Evolutionary conservation across 495 filamentous ascomycete genomes (phyloP).

Genomic region (Xylaria telfairii): DNA sequence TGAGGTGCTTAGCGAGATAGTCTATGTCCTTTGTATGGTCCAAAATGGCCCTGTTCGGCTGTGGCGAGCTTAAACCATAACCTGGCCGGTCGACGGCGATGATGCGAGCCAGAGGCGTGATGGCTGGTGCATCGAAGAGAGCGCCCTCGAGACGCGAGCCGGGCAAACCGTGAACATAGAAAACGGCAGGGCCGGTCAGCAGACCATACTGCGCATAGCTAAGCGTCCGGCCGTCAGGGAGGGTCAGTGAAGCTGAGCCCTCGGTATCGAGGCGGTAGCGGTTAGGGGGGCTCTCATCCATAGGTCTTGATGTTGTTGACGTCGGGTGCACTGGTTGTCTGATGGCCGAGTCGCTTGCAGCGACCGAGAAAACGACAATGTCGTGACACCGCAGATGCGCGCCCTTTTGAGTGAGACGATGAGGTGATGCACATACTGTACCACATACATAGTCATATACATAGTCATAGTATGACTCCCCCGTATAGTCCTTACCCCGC

Average conservation of each 20-base stretch:
- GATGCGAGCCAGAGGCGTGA: constrained; percentile 42
- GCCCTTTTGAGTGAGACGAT: neutral
- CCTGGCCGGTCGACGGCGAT: constrained; percentile 53
- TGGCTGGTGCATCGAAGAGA: constrained; percentile 34
- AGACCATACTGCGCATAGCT: constrained; percentile 52
- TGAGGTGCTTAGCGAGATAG: constrained; percentile 44
- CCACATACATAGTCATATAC: too few relatives aligned
- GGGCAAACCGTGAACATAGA: constrained; percentile 56
- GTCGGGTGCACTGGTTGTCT: neutral
- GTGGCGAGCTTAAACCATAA: constrained; percentile 48
- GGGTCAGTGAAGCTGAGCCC: constrained; percentile 18
- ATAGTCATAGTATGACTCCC: neutral
- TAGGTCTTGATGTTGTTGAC: neutral
- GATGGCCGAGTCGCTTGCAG: neutral
- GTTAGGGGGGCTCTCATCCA: constrained; percentile 16
- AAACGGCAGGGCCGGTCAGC: constrained; percentile 33
- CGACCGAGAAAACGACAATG: neutral
- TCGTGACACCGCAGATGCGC: neutral
- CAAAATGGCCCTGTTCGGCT: constrained; percentile 44
- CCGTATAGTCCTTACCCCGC: constrained; percentile 13
- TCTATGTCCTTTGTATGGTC: constrained; percentile 52
- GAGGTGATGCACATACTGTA: neutral
- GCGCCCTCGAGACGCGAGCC: constrained; percentile 50
- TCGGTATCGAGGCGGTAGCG: constrained; percentile 21
- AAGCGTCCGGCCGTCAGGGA: constrained; percentile 47